Evolutionary conservation across 257 asterid genomes (phyloP).

Genomic region (Pogostemon cablin): DNA sequence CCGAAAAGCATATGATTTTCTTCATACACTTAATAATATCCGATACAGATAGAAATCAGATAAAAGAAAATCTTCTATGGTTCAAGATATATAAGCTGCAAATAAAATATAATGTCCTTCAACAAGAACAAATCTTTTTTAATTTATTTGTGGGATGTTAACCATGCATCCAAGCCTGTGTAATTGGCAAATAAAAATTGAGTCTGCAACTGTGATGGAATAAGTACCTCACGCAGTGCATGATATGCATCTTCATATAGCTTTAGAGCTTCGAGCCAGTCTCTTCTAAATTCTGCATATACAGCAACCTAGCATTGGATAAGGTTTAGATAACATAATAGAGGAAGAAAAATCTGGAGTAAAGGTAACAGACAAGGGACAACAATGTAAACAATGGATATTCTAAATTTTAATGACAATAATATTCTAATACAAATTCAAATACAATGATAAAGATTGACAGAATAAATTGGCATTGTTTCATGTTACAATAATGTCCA

Average conservation of each 20-base stretch:
- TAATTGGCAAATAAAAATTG: constrained; percentile 28
- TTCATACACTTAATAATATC: neutral
- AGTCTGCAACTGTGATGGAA: constrained; percentile 24
- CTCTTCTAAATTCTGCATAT: constrained; percentile 95
- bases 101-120: neutral
- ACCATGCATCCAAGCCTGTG: constrained; percentile 26
- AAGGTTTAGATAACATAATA: constrained; percentile 51
- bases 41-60: neutral
- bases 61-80: neutral
- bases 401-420: constrained; percentile 11
- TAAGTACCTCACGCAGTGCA: constrained; percentile 77
- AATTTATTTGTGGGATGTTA: neutral
- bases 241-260: constrained; percentile 89
- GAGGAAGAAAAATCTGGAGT: constrained; percentile 31
- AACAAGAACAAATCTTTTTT: neutral
- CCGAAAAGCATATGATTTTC: neutral
- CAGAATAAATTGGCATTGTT: constrained; percentile 23
- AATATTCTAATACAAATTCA: neutral
- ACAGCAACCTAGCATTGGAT: constrained; percentile 90
- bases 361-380: constrained; percentile 23
- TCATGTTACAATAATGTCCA: constrained; percentile 9
- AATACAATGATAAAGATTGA: constrained; percentile 21
- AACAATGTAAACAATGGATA: neutral
- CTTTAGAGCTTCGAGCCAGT: constrained; percentile 94
- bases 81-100: constrained; percentile 7